phyloP scores from a whole-genome alignment of 1,284 basidiomycete genomes.

The Puccinia polysora region DNA sequence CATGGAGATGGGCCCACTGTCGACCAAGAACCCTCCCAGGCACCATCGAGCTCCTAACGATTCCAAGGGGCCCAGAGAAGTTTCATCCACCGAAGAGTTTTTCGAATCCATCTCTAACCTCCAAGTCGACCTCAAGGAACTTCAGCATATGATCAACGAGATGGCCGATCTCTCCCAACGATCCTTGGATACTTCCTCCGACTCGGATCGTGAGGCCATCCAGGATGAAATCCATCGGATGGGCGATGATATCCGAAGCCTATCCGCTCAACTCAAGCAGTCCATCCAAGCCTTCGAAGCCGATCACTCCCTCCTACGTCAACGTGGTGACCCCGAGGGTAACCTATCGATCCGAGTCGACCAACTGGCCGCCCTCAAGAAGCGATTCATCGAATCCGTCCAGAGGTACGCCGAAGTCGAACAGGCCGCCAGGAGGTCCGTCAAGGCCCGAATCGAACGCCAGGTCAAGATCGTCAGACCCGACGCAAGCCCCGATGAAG shows the following conservation, averaged over 20 bases:
- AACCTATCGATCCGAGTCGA: constrained; percentile 22
- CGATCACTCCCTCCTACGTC: constrained; percentile 27
- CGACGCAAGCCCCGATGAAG: constrained; percentile 52
- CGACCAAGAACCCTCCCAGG: not conserved
- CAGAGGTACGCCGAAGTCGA: constrained; percentile 52
- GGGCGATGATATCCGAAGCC: constrained; percentile 9
- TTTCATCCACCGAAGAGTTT: constrained; percentile 24
- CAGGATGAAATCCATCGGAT: constrained; percentile 4
- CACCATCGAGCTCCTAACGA: not conserved
- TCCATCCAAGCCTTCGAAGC: constrained; percentile 34
- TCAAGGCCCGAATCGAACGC: constrained; percentile 49
- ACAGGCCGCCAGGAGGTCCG: constrained; percentile 17
- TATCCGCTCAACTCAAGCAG: constrained; percentile 17
- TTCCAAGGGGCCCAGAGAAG: constrained; percentile 18
- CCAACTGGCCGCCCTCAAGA: constrained; percentile 63
- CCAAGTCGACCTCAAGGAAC: constrained; percentile 28
- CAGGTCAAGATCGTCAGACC: constrained; percentile 53
- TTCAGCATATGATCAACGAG: constrained; percentile 16
- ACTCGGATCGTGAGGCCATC: not conserved
- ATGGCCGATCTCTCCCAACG: constrained; percentile 18
- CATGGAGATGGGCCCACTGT: constrained; percentile 31
- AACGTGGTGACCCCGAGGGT: constrained; percentile 27
- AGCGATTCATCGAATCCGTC: constrained; percentile 55
- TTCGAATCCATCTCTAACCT: constrained; percentile 28
- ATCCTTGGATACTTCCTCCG: constrained; percentile 12